phyloP scores from a whole-genome alignment of 805 yeast genomes.

The Zygoascus biomembranicola region DNA sequence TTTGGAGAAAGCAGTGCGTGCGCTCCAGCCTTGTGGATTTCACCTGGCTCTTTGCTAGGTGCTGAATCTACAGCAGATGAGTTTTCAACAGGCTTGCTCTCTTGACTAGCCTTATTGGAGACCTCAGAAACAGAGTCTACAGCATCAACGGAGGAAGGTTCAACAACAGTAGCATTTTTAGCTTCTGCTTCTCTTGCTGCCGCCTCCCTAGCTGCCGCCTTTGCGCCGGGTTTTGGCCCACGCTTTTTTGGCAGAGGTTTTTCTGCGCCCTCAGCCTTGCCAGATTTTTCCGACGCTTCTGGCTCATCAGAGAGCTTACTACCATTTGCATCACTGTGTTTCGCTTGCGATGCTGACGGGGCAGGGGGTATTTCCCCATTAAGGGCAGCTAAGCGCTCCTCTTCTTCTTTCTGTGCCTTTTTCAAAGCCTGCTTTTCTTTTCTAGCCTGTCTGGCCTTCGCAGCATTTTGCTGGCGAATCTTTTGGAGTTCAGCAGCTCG shows the following conservation, averaged over 20 bases:
- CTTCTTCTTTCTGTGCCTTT: neutral
- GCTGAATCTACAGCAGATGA: neutral
- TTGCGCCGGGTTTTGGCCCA: neutral
- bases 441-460: neutral
- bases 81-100: neutral
- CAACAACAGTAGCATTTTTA: neutral
- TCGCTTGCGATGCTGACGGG: neutral
- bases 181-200: neutral
- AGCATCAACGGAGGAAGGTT: neutral
- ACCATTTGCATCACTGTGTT: neutral
- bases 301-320: neutral
- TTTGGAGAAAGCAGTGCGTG: no score
- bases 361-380: neutral
- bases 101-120: neutral
- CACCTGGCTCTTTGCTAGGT: neutral
- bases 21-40: no score
- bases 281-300: neutral
- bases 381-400: neutral
- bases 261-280: neutral
- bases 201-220: slow-evolving; percentile 2
- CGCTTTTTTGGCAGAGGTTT: neutral
- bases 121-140: no score
- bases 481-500: neutral
- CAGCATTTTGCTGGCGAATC: neutral
- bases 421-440: neutral